Evolutionary conservation across 352 stramenopile genomes (phyloP), one percentile per base, ranked within the genome.

Genomic region (Phytophthora hybrid): DNA sequence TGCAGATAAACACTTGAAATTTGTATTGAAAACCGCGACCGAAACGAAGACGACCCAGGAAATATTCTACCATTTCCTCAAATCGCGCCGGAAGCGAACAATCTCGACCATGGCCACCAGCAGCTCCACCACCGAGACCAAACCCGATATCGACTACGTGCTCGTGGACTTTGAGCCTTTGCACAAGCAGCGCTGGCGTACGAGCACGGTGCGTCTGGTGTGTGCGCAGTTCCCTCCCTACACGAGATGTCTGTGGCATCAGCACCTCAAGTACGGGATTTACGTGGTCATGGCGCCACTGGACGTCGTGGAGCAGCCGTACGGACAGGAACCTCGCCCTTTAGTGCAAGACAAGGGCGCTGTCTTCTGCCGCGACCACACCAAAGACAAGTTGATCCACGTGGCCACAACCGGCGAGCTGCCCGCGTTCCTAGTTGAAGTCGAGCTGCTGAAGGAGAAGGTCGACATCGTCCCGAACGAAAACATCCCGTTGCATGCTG

Each of bases 351-450:
- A 62, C 26, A 77, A 78, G 9, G 77, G 81, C 16, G 59, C 66
- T 10, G 79, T 89, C 11, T 83, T 89, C 61, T 89, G 82, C 58
- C 79, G 80, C 29, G 79, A 89, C 62, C 82, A 89, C 60, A 84
- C 74, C 21, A 73, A 78, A 32, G 81, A 89, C 69, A 69, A 79
- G 26, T 53, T 87, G 2, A 73, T 84, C 9, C 83, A 90, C 41
- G 66, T 82, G 9, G 71, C 79, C 10, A 73, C 68, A 21, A 84
- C 77, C 1, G 47, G 14, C 3, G 75, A 82, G 23, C n/a, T 70
- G 4, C 72, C 75, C 21, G 76, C 83, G 32, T 81, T 78, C 53
- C 81, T 88, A 55, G 74, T 90, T 52, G 83, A 90, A 56, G 74
- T 90, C 14, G 83, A 90, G 59, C 46, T 90, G 14, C 71, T 87